Evolutionary conservation across 306 rosid species (phyloP).

Genomic region (Pterocarpus macrocarpus): DNA sequence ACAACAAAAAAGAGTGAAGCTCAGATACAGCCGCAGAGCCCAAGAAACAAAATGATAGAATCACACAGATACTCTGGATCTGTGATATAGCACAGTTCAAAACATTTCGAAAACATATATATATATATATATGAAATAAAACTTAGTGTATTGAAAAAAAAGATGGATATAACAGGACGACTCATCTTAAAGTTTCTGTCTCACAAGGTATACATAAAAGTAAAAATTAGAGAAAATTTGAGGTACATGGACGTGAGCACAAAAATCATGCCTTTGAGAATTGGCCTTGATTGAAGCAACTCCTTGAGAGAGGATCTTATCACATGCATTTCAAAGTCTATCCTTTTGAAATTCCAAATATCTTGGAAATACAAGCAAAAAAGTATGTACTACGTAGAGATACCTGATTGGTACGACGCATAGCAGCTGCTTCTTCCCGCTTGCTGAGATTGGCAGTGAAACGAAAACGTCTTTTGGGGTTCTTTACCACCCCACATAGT

Average conservation of each 20-base stretch:
- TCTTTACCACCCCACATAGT: conserved; percentile 79
- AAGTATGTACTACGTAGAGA: not conserved
- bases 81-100: no score
- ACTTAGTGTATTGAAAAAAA: no score
- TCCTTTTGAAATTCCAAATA: not conserved
- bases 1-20: no score
- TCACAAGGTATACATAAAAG: no score
- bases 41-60: no score
- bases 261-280: not conserved
- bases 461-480: conserved; percentile 84
- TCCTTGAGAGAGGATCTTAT: not conserved
- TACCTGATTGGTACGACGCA: conserved; percentile 95
- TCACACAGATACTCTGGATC: no score
- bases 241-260: not conserved
- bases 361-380: not conserved
- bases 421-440: conserved; percentile 81
- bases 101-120: no score
- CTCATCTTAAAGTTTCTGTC: no score
- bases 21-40: no score
- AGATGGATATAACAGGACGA: no score
- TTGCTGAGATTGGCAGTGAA: conserved; percentile 91
- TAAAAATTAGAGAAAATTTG: no score
- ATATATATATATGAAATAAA: no score
- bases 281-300: conserved; percentile 6
- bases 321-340: not conserved